phyloP scores from a whole-genome alignment of 805 yeast species.

The Tetrapisispora taiwanensis region DNA sequence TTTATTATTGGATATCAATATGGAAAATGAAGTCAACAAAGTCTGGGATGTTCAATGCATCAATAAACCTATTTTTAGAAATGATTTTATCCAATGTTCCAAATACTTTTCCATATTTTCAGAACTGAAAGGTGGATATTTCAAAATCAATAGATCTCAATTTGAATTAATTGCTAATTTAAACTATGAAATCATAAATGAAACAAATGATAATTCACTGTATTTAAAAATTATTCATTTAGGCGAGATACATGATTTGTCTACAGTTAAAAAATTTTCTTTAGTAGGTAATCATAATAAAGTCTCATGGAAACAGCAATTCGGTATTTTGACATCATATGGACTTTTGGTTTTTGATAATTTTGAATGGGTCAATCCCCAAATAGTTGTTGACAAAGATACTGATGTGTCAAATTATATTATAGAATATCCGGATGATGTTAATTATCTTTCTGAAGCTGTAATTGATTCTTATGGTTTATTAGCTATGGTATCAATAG shows the following conservation, averaged over 20 bases:
- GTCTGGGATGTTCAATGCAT: constrained; percentile 7
- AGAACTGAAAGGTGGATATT: constrained; percentile 28
- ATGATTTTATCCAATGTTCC: constrained; percentile 9
- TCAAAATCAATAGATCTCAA: constrained; percentile 23
- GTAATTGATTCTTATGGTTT: constrained; percentile 11
- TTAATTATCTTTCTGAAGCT: constrained; percentile 8
- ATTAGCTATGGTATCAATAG: constrained; percentile 9
- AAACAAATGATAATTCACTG: constrained; percentile 7
- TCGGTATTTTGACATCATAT: constrained; percentile 40
- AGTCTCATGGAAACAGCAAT: constrained; percentile 35
- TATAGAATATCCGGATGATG: constrained; percentile 23
- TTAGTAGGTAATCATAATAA: constrained; percentile 15
- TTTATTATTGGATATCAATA: constrained; percentile 7
- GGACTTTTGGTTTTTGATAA: constrained; percentile 40
- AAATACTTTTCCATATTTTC: constrained; percentile 16
- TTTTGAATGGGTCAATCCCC: constrained; percentile 27
- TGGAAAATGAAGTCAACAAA: constrained; percentile 8
- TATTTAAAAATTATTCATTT: constrained; percentile 25
- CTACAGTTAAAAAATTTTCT: constrained; percentile 1
- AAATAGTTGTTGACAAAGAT: constrained; percentile 13
- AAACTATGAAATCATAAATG: constrained; percentile 13
- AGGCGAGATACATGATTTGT: constrained; percentile 33
- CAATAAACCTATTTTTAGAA: constrained; percentile 2
- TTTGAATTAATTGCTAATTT: constrained; percentile 14
- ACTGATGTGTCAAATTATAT: constrained; percentile 23